These are phyloP conservation scores for Taiozyma onychis DNA, from an alignment of 1,139 yeast species.

Conservation along the genomic window DNA sequence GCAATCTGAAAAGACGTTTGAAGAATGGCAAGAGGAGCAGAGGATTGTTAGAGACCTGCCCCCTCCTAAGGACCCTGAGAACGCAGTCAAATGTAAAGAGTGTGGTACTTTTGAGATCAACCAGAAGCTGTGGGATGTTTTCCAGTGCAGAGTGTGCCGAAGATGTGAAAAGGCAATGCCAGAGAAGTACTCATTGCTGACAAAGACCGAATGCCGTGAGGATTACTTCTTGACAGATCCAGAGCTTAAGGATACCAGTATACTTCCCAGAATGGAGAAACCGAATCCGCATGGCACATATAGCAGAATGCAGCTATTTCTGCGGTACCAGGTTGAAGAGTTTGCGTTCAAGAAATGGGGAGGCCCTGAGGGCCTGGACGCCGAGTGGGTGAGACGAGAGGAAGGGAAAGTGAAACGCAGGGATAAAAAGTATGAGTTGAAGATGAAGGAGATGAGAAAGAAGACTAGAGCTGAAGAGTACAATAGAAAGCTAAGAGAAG, in stretches of 20 bases:
- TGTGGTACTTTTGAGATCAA: conserved; percentile 79
- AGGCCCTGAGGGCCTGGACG: conserved; percentile 77
- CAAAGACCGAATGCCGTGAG: conserved; percentile 92
- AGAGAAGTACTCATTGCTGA: conserved; percentile 82
- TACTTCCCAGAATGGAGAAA: conserved; percentile 76
- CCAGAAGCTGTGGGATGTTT: conserved; percentile 60
- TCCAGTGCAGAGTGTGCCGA: conserved; percentile 72
- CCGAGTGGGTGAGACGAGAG: conserved; percentile 88
- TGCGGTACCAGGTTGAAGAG: conserved; percentile 87
- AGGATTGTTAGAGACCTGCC: conserved; percentile 47
- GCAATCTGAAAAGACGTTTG: conserved; percentile 44
- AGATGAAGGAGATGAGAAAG: conserved; percentile 79
- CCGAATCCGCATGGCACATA: conserved; percentile 91
- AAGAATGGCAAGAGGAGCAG: conserved; percentile 75
- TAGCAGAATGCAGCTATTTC: conserved; percentile 86
- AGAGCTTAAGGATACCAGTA: conserved; percentile 64
- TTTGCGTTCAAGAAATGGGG: conserved; percentile 96
- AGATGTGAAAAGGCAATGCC: conserved; percentile 68
- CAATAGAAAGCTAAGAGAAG: conserved; percentile 59
- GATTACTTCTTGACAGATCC: conserved; percentile 93
- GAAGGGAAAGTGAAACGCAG: conserved; percentile 62
- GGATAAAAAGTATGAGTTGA: conserved; percentile 72
- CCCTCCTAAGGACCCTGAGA: conserved; percentile 64
- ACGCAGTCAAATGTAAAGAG: conserved; percentile 77
- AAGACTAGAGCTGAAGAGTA: conserved; percentile 90